These are phyloP conservation scores for Ceriops tagal DNA, from an alignment of 345 rosid species.

Conservation along the genomic window DNA sequence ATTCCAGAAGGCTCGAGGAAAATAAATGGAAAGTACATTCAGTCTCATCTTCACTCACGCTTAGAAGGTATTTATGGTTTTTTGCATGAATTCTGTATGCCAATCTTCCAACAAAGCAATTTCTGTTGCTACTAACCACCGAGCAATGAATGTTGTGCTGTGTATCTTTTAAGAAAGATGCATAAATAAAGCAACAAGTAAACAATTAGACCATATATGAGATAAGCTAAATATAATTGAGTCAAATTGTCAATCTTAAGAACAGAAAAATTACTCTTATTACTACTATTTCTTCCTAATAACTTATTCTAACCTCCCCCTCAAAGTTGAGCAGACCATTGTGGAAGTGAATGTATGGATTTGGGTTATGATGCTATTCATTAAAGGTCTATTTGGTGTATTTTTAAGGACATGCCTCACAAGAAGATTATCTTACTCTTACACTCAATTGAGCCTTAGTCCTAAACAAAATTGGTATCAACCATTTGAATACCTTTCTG, in stretches of 20 bases:
- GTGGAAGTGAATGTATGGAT: background rate
- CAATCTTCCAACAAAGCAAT: background rate
- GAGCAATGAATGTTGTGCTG: too few species aligned
- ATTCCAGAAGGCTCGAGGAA: slow-evolving; percentile 77
- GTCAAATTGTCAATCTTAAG: too few species aligned
- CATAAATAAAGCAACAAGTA: too few species aligned
- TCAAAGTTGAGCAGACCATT: background rate
- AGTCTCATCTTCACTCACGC: slow-evolving; percentile 70
- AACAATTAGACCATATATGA: background rate
- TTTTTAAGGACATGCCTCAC: too few species aligned
- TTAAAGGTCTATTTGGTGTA: too few species aligned
- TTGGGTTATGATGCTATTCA: too few species aligned
- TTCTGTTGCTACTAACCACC: background rate
- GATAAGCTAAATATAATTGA: background rate
- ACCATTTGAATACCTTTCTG: too few species aligned
- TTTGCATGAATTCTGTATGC: background rate
- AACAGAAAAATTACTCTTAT: background rate
- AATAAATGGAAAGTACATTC: slow-evolving; percentile 82
- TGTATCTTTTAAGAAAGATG: too few species aligned
- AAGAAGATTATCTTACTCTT: too few species aligned
- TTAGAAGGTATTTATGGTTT: slow-evolving; percentile 51
- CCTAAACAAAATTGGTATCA: too few species aligned
- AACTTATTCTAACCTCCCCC: background rate
- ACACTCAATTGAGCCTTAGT: too few species aligned
- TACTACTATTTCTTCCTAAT: background rate